phyloP scores from a whole-genome alignment of 805 yeast species.

The Teunomyces aglyptinius region DNA sequence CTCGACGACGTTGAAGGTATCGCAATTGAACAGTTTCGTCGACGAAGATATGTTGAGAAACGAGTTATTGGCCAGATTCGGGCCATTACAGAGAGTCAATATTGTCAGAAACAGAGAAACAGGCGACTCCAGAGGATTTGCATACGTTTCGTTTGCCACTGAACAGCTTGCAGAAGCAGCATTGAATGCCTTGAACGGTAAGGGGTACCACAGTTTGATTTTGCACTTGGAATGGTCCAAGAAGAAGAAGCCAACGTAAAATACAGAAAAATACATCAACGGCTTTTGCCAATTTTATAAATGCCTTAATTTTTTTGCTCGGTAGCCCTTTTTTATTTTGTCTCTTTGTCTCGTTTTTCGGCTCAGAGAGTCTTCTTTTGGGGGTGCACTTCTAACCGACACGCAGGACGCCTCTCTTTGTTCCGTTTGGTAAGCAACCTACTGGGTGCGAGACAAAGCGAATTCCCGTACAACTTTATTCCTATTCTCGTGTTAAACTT shows the following conservation, averaged over 20 bases:
- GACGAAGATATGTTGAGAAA: constrained; percentile 76
- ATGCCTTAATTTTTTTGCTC: too few relatives aligned
- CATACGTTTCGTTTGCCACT: constrained; percentile 80
- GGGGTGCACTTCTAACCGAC: too few relatives aligned
- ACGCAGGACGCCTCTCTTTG: too few relatives aligned
- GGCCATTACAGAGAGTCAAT: constrained; percentile 69
- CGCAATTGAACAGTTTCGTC: constrained; percentile 84
- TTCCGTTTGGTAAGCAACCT: too few relatives aligned
- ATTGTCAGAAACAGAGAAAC: constrained; percentile 90
- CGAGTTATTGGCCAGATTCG: constrained; percentile 68
- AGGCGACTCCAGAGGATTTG: constrained; percentile 92
- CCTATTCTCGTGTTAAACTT: too few relatives aligned
- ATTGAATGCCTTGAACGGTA: constrained; percentile 73
- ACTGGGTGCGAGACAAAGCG: too few relatives aligned
- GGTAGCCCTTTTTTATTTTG: too few relatives aligned
- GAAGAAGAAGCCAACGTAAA: constrained; percentile 32
- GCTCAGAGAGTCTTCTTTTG: too few relatives aligned
- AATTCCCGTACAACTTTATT: too few relatives aligned
- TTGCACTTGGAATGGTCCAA: constrained; percentile 49
- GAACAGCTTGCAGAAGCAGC: constrained; percentile 74
- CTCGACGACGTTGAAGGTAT: constrained; percentile 80
- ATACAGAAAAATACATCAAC: too few relatives aligned
- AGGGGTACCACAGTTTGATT: constrained; percentile 89
- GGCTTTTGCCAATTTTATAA: too few relatives aligned
- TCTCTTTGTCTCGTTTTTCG: background rate